Base-by-base conservation (phyloP, 495 filamentous ascomycete species). In the Daldinia bambusicola region DNA sequence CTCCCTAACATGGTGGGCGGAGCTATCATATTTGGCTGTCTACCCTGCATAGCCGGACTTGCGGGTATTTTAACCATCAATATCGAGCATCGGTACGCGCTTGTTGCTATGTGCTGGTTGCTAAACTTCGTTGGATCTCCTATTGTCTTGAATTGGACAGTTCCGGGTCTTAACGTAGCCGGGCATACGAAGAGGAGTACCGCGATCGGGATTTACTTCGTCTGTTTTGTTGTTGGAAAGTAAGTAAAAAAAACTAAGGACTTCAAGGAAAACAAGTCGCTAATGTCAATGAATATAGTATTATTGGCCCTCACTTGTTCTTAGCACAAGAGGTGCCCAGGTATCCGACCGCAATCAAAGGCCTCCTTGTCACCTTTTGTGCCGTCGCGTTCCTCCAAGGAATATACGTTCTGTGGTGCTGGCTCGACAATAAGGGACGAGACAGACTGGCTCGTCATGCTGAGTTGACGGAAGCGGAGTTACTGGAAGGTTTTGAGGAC, bases 51-150 rank as follows among this genome's bases (percentile, higher is more conserved):
- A 55, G 73, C 62, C 5, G 73, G 59, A 6, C 66, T 75, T 16
- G 59, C 72, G 6, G 73, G 73, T 14, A 69, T 75, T 48, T 57
- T 75, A 5, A 72, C 69, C 48, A 75, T 75, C 32, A 18, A 69
- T 30, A 72, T 85, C 5, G 74, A 83, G 30, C 80, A 86, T 36
- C 81, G 81, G 18, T 87, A 80, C 76, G 81, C 79, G 6, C 78
- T 88, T 4, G 83, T 87, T 31, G 85, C 80, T 48, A 86, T 84
- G 70, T 82, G 81, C 26, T 88, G 86, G 86, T 66, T 88, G 5
- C 79, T 84, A 53, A 78, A 78, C 40, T 74, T 82, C 18, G 37
- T 85, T 22, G 84, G 84, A 2, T 78, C 83, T 1, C 82, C 84
- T 0, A 78, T 86, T 22, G 52, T 75, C 18, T 40, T 79, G 14